Conservation (phyloP, 75 land plant genomes). For the Cupressus sempervirens region DNA sequence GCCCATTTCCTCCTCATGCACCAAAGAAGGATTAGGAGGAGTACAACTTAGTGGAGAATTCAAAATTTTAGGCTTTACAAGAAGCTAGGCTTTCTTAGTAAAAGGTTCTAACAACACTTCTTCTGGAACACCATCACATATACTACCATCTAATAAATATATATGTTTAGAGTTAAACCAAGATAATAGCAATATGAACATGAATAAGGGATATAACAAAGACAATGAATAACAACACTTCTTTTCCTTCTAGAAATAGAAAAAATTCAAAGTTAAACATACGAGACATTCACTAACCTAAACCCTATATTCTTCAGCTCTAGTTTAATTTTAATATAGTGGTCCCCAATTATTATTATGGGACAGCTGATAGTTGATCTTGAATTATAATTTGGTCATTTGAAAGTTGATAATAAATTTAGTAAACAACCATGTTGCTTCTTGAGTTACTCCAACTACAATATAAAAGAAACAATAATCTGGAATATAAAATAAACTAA, state of each 20-base stretch:
- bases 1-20: neutral
- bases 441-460: conserved; percentile 54
- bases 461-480: neutral
- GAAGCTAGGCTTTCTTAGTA: conserved; percentile 11
- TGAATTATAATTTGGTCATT: conserved; percentile 62
- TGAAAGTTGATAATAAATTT: conserved; percentile 52
- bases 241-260: neutral
- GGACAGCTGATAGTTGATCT: conserved; percentile 53
- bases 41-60: neutral
- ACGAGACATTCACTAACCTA: conserved; percentile 52
- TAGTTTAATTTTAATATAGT: conserved; percentile 36
- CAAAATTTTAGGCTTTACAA: neutral
- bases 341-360: conserved; percentile 47
- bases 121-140: conserved; percentile 51
- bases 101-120: conserved; percentile 53
- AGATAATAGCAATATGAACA: neutral
- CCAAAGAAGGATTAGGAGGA: conserved; percentile 3
- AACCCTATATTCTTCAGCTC: conserved; percentile 51
- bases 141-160: neutral
- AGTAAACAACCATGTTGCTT: conserved; percentile 64
- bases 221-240: neutral
- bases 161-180: neutral
- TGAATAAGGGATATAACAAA: neutral
- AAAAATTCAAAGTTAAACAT: neutral
- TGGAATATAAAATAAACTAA: neutral